phyloP scores from a whole-genome alignment of 257 asterid genomes.

The Scutellaria minor region DNA sequence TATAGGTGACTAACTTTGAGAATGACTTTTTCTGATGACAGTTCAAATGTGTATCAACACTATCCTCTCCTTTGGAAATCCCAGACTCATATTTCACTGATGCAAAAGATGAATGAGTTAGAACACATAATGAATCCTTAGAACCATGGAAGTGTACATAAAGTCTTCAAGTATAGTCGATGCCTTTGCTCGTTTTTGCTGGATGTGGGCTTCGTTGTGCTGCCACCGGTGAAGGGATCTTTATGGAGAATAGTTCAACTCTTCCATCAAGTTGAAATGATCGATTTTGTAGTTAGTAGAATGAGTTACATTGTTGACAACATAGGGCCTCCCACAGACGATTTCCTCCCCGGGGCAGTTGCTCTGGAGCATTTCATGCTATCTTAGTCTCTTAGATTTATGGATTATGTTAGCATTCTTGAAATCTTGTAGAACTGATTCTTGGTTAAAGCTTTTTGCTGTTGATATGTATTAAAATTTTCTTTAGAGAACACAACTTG shows the following conservation, averaged over 20 bases:
- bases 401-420: slow-evolving; percentile 6
- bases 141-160: slow-evolving; percentile 35
- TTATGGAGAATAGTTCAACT: not conserved
- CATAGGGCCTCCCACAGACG: not conserved
- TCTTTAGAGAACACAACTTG: too few species aligned
- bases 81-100: slow-evolving; percentile 56
- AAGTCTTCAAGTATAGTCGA: slow-evolving; percentile 3
- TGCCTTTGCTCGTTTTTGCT: slow-evolving; percentile 21
- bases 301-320: slow-evolving; percentile 4
- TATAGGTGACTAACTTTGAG: slow-evolving; percentile 12
- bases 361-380: not conserved
- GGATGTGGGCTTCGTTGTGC: slow-evolving; percentile 21
- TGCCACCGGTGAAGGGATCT: too few species aligned
- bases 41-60: slow-evolving; percentile 72
- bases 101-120: slow-evolving; percentile 22
- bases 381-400: not conserved
- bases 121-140: not conserved
- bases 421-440: not conserved
- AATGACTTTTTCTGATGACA: slow-evolving; percentile 38
- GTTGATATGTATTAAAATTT: not conserved
- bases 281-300: slow-evolving; percentile 13
- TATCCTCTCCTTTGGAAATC: slow-evolving; percentile 54
- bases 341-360: not conserved
- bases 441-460: not conserved
- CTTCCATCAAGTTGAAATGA: not conserved